Evolutionary conservation across 306 rosid species (phyloP).

Genomic region (Rubus parviflorus): DNA sequence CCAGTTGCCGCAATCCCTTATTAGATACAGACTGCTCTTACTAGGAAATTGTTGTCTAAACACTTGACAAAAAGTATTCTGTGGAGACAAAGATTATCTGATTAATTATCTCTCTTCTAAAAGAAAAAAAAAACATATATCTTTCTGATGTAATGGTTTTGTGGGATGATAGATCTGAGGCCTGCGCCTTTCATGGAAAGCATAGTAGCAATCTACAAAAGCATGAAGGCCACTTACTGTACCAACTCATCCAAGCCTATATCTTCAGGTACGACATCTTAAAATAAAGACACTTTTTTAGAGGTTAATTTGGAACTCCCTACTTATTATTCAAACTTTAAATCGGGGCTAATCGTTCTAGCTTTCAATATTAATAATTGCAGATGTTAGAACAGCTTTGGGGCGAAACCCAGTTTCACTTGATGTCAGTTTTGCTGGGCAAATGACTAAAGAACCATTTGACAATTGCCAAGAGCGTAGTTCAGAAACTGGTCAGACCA

Average conservation of each 20-base stretch:
- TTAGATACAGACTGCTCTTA: not conserved
- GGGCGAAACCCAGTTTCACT: conserved; percentile 28
- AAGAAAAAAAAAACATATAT: not conserved
- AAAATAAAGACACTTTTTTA: not conserved
- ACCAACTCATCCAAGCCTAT: conserved; percentile 43
- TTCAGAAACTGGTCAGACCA: conserved; percentile 26
- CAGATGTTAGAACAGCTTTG: conserved; percentile 45
- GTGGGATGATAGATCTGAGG: conserved; percentile 53
- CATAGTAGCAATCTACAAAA: conserved; percentile 60
- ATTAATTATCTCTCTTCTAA: not conserved
- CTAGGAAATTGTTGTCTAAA: not conserved
- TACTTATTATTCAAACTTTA: not conserved
- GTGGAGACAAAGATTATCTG: not conserved
- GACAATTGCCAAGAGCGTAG: conserved; percentile 15
- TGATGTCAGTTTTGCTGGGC: conserved; percentile 21
- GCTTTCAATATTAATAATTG: not conserved
- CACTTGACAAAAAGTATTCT: not conserved
- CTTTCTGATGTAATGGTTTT: conserved; percentile 6
- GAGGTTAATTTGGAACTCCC: not conserved
- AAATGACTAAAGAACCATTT: conserved; percentile 16
- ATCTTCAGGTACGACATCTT: conserved; percentile 47
- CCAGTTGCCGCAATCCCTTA: not conserved
- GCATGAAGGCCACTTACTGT: conserved; percentile 58
- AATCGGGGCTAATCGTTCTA: not conserved
- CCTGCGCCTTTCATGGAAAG: conserved; percentile 65